phyloP scores from a whole-genome alignment of 176 grass and related monocot genomes.

The Aegilops umbellulata region DNA sequence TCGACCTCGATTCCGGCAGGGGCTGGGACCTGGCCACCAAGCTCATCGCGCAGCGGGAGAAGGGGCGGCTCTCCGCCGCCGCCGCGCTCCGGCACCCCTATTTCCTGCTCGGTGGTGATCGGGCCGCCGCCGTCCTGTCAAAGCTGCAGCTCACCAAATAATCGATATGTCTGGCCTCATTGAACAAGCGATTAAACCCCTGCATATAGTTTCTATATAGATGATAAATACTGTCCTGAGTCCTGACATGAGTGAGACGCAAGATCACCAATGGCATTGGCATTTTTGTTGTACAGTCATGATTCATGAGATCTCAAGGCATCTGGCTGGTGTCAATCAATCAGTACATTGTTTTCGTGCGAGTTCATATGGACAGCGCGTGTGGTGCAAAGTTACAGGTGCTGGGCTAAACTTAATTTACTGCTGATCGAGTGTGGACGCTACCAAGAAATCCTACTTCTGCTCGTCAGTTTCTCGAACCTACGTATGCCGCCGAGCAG shows the following conservation, averaged over 20 bases:
- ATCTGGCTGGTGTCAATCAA: constrained; percentile 18
- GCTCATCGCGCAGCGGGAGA: constrained; percentile 66
- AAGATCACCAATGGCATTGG: constrained; percentile 8
- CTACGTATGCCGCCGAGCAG: constrained; percentile 24
- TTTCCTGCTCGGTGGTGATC: constrained; percentile 84
- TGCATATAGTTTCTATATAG: neutral
- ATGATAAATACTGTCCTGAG: neutral
- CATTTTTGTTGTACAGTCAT: constrained; percentile 17
- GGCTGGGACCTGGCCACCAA: constrained; percentile 99
- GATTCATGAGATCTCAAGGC: constrained; percentile 8
- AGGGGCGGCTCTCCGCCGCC: constrained; percentile 65
- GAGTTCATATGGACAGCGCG: constrained; percentile 28
- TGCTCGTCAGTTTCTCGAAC: constrained; percentile 27
- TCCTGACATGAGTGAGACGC: neutral
- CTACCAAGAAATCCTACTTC: constrained; percentile 48
- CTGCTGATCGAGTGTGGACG: constrained; percentile 21
- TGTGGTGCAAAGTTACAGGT: constrained; percentile 26
- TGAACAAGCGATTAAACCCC: neutral
- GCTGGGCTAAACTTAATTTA: constrained; percentile 46
- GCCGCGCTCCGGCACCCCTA: constrained; percentile 89
- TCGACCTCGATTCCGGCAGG: constrained; percentile 76
- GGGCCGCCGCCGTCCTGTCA: constrained; percentile 76
- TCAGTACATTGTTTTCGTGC: constrained; percentile 18
- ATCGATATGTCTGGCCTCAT: neutral
- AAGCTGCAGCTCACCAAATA: constrained; percentile 70